phyloP scores from a whole-genome alignment of 495 filamentous ascomycete species.

The Jackrogersella multiformis region DNA sequence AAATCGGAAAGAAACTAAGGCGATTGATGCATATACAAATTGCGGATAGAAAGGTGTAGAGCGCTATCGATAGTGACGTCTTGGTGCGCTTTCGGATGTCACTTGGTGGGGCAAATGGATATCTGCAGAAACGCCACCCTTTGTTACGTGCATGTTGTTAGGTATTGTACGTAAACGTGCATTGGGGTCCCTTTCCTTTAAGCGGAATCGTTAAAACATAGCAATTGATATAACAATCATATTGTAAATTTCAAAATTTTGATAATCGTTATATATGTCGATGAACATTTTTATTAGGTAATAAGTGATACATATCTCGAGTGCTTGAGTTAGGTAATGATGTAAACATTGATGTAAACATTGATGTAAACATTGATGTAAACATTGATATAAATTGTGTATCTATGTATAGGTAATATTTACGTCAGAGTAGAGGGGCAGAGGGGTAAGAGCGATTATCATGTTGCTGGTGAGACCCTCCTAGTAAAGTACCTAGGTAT shows the following conservation, averaged over 20 bases:
- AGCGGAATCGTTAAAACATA: no score
- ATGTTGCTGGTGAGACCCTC: constrained; percentile 10
- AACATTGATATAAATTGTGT: no score
- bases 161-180: neutral
- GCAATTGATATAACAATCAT: no score
- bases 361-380: no score
- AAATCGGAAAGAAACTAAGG: constrained; percentile 37
- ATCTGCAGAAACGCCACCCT: neutral
- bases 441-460: neutral
- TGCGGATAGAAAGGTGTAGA: constrained; percentile 1
- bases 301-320: no score
- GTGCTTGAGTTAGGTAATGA: no score
- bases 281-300: no score
- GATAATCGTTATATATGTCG: no score
- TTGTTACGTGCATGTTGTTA: neutral
- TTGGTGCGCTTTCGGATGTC: constrained; percentile 2
- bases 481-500: neutral
- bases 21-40: constrained; percentile 28
- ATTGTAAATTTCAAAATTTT: no score
- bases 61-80: constrained; percentile 1
- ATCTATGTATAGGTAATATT: neutral
- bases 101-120: constrained; percentile 28
- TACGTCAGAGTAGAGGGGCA: constrained; percentile 22
- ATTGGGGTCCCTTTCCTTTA: no score
- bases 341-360: no score